Conservation (phyloP, 441 rosid species). For the Daphne laureola region DNA sequence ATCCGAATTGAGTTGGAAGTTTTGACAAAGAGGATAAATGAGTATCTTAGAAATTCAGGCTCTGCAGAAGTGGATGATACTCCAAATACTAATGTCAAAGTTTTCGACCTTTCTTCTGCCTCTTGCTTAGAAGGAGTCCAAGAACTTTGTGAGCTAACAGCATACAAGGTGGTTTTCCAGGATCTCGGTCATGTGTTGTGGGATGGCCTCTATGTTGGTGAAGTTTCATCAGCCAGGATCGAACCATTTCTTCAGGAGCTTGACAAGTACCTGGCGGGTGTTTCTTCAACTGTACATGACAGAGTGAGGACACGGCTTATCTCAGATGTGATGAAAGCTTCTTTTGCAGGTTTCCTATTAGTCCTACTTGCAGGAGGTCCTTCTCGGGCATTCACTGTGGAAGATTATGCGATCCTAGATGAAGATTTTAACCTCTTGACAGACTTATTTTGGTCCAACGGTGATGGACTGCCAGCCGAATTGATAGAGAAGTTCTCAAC, state of each 20-base stretch:
- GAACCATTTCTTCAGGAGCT: conserved; percentile 70
- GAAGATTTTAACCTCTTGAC: conserved; percentile 57
- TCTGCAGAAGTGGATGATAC: conserved; percentile 16
- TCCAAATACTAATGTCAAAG: conserved; percentile 25
- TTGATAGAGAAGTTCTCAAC: conserved; percentile 50
- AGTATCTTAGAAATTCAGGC: conserved; percentile 37
- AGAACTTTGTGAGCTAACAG: conserved; percentile 48
- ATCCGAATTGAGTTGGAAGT: conserved; percentile 38
- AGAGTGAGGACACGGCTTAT: conserved; percentile 54
- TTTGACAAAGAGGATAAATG: conserved; percentile 33
- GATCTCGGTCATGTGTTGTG: conserved; percentile 58
- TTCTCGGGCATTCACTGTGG: conserved; percentile 39
- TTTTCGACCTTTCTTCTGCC: conserved; percentile 41
- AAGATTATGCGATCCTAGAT: conserved; percentile 39
- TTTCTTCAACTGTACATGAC: conserved; percentile 52
- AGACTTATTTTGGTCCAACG: conserved; percentile 77
- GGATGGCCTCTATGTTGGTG: conserved; percentile 57
- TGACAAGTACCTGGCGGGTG: conserved; percentile 47
- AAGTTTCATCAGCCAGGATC: conserved; percentile 69
- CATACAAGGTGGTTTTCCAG: conserved; percentile 42
- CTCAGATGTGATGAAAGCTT: conserved; percentile 66
- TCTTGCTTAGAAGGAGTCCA: conserved; percentile 54
- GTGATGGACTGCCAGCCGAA: conserved; percentile 65
- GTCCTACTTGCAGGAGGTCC: conserved; percentile 77
- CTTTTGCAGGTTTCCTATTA: conserved; percentile 56